Evolutionary conservation across 306 rosid genomes (phyloP).

Genomic region (Dalbergia cultrata): DNA sequence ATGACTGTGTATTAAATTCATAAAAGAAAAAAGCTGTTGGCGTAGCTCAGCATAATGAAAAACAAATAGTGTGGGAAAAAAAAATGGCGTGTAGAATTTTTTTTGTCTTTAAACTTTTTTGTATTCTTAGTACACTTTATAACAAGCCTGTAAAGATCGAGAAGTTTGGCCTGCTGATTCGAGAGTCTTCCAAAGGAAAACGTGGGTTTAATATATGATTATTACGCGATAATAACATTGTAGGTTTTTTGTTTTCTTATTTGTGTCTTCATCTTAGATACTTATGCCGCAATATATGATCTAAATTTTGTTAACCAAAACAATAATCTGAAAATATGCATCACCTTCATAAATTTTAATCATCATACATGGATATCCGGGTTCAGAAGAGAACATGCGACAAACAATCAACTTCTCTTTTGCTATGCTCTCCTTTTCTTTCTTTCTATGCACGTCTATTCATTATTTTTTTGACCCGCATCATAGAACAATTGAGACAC

Average conservation of each 20-base stretch:
- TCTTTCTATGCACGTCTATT: background rate
- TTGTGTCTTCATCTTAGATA: background rate
- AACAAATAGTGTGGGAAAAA: too few relatives aligned
- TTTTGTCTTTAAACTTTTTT: too few relatives aligned
- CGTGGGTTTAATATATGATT: background rate
- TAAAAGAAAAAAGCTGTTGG: background rate
- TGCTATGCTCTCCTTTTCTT: background rate
- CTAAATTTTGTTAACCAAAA: background rate
- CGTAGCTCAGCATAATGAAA: too few relatives aligned
- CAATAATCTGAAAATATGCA: background rate
- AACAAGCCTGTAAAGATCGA: too few relatives aligned
- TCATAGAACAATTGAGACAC: background rate
- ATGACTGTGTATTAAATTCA: background rate
- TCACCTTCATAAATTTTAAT: background rate
- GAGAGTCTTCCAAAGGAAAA: background rate
- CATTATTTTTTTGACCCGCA: background rate
- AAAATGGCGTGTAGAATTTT: too few relatives aligned
- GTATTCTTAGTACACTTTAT: too few relatives aligned
- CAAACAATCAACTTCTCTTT: background rate
- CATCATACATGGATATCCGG: background rate
- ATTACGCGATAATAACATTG: background rate
- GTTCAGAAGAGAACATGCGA: constrained; percentile 6
- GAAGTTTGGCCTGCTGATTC: background rate
- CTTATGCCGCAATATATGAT: background rate
- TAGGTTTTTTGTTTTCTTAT: too few relatives aligned